These are phyloP conservation scores for Conticribra weissflogii DNA, from an alignment of 108 stramenopile species.

Conservation along the genomic window DNA sequence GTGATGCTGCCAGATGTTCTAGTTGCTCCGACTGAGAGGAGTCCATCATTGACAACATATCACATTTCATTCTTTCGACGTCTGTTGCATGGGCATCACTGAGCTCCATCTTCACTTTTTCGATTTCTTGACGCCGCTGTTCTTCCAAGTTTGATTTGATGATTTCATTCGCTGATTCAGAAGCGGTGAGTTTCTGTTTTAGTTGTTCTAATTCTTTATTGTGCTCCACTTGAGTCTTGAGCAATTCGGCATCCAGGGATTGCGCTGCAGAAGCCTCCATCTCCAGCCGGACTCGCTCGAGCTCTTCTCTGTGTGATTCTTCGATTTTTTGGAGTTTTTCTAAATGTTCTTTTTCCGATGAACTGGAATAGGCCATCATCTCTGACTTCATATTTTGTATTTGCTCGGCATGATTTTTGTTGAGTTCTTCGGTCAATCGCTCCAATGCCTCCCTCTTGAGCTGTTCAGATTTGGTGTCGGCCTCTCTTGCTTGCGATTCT, in stretches of 20 bases:
- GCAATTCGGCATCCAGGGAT: not conserved
- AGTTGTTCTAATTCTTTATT: not conserved
- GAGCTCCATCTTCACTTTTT: not conserved
- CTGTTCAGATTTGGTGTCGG: too few species aligned
- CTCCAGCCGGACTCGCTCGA: slow-evolving; percentile 17
- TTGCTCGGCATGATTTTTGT: not conserved
- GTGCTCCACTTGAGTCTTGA: not conserved
- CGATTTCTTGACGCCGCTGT: not conserved
- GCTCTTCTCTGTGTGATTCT: slow-evolving; percentile 14
- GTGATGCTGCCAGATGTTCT: slow-evolving; percentile 13
- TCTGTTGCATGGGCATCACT: not conserved
- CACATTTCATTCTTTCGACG: slow-evolving; percentile 11
- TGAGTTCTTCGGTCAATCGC: slow-evolving; percentile 1
- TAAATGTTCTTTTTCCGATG: slow-evolving; percentile 18
- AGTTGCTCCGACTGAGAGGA: slow-evolving; percentile 23
- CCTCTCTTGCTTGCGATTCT: too few species aligned
- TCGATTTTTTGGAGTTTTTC: not conserved
- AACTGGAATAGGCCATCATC: not conserved
- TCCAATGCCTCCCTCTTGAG: not conserved
- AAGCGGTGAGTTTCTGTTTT: not conserved
- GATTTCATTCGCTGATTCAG: not conserved
- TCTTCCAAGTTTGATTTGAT: not conserved
- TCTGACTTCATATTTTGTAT: slow-evolving; percentile 16
- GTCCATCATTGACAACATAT: slow-evolving; percentile 2
- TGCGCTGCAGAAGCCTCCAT: slow-evolving; percentile 3